Conservation (phyloP, 1,139 yeast species). For the Pichia sp. region DNA sequence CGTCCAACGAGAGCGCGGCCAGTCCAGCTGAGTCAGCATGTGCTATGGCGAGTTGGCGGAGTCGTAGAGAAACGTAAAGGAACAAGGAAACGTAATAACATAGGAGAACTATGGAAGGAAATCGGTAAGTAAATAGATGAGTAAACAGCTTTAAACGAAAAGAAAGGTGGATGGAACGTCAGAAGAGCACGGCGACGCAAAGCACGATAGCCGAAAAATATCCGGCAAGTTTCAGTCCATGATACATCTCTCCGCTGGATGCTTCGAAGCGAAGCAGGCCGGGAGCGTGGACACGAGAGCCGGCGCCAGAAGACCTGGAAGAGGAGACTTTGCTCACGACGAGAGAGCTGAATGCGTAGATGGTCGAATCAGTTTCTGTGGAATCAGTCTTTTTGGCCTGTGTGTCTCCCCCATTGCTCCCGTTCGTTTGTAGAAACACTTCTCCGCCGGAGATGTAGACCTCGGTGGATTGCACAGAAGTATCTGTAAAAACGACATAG, state of each 20-base stretch:
- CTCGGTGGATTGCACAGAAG: conserved; percentile 18
- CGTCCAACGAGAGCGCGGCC: neutral
- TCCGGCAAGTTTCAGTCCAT: neutral
- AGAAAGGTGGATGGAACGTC: neutral
- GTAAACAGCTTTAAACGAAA: neutral
- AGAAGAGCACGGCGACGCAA: neutral
- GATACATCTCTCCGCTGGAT: neutral
- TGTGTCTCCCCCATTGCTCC: neutral
- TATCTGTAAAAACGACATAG: conserved; percentile 17
- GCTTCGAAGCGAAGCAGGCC: neutral
- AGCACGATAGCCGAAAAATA: neutral
- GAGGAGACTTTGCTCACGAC: conserved; percentile 10
- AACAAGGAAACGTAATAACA: neutral
- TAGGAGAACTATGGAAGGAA: neutral
- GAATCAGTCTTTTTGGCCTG: neutral
- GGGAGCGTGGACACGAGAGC: conserved; percentile 6
- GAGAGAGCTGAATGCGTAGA: conserved; percentile 17
- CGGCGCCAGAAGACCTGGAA: conserved; percentile 3
- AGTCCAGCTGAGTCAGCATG: neutral
- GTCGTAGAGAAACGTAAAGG: neutral
- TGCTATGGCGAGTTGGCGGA: neutral
- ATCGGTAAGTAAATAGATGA: neutral
- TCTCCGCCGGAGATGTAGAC: conserved; percentile 21
- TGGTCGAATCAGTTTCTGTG: conserved; percentile 2
- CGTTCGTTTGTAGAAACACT: conserved; percentile 11